These are phyloP conservation scores for Fagopyrum esculentum DNA, from an alignment of 148 eudicot genomes.

Conservation along the genomic window DNA sequence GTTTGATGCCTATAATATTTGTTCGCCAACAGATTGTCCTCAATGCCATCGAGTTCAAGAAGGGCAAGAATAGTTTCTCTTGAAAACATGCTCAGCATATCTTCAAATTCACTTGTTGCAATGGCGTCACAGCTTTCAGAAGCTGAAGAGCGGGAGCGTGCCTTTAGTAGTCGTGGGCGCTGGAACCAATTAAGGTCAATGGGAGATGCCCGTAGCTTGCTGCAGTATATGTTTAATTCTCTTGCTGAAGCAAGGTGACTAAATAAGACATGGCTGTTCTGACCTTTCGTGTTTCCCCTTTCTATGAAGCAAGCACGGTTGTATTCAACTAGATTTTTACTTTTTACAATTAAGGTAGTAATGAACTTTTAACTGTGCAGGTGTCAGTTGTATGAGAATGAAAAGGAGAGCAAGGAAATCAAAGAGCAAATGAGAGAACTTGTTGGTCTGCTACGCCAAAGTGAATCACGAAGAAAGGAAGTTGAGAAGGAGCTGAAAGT, in stretches of 20 bases:
- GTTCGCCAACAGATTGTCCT: conserved; percentile 49
- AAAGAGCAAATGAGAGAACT: conserved; percentile 93
- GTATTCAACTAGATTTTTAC: neutral
- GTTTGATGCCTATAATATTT: conserved; percentile 11
- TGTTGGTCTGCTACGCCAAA: conserved; percentile 74
- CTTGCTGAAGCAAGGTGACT: conserved; percentile 74
- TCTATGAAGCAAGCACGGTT: neutral
- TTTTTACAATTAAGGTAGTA: neutral
- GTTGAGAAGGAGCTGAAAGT: conserved; percentile 85
- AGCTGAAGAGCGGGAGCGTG: conserved; percentile 96
- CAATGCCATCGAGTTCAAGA: conserved; percentile 88
- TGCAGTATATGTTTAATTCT: conserved; percentile 87
- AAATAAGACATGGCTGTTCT: neutral
- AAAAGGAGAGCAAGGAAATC: conserved; percentile 80
- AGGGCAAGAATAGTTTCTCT: conserved; percentile 92
- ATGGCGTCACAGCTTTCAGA: conserved; percentile 99
- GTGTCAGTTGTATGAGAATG: conserved; percentile 79
- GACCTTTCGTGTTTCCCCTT: neutral
- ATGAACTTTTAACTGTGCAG: conserved; percentile 27
- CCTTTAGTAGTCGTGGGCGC: conserved; percentile 69
- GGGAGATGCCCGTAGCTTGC: conserved; percentile 89
- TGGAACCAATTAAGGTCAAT: conserved; percentile 93
- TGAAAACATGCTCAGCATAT: conserved; percentile 84
- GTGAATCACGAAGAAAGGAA: conserved; percentile 87
- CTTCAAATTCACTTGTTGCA: conserved; percentile 91